Base-by-base conservation (phyloP, 2,329 filamentous ascomycete species). In the Phaeosphaeriaceae sp. region DNA sequence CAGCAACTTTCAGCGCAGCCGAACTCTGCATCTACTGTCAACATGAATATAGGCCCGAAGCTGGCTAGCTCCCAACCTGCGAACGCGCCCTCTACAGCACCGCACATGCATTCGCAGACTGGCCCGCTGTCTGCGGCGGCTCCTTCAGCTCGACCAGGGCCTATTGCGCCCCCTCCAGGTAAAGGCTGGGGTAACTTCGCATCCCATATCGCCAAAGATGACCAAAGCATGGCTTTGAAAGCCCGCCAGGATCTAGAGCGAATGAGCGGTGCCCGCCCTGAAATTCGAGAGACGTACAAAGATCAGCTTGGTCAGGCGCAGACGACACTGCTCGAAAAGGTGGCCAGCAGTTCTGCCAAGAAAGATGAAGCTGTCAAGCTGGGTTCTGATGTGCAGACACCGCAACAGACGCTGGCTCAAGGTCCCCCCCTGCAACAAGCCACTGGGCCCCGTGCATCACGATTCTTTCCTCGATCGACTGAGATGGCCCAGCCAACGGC, bases 381-480 rank as follows among this genome's bases (percentile, higher is more conserved):
- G 21, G 24, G 53, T n/a, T 56, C 57, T 33, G 74, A 76, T 40
- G 68, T 53, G 10, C 44, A 65, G 21, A 61, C 67, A 24, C 57
- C 72, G 13, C 68, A 69, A 42, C 65, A 72, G 42, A 46, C 51
- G 19, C 51, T 68, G 13, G 41, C 50, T 21, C 70, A 72, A 58
- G 66, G 61, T 24, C 57, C 66, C 25, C 62, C 67, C 48, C 58
- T 69, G 11, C 74, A 71, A 48, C 65, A 75, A 40, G 57, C 65
- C 25, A 56, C 65, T 47, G 68, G 70, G 33, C 65, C 68, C 19
- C 71, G 74, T 51, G 67, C 74, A 9, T 78, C 76, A 6, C 74
- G 76, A 15, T 78, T 78, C 68, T 78, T 78, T 50, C 76, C 76
- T 42, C 66, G 74, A 17, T 60, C 69, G 7, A 62, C 65, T 7